Evolutionary conservation across 352 stramenopile species (phyloP).

Genomic region (Pseudoperonospora humuli): DNA sequence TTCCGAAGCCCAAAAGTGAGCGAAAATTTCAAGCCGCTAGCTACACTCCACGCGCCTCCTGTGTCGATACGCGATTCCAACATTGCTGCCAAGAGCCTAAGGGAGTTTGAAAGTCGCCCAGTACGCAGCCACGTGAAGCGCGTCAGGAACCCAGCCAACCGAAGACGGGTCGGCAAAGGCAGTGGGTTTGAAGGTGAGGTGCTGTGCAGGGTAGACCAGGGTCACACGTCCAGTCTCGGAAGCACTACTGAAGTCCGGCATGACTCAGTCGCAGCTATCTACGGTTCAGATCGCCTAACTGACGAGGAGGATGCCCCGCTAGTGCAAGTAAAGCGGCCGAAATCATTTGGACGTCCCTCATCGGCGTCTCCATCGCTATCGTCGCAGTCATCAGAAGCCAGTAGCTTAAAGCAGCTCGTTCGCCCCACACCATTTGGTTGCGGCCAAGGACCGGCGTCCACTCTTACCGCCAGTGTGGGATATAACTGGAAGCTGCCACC

Average conservation of each 20-base stretch:
- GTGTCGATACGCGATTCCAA: conserved; percentile 3
- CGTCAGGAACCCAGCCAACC: conserved; percentile 45
- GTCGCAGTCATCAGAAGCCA: conserved; percentile 12
- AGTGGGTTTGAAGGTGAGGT: conserved; percentile 71
- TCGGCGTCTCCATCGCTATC: conserved; percentile 12
- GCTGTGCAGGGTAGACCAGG: conserved; percentile 37
- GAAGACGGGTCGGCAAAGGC: conserved; percentile 39
- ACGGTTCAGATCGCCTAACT: conserved; percentile 6
- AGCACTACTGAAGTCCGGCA: conserved; percentile 2
- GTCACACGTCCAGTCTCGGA: conserved; percentile 7
- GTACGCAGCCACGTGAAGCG: conserved; percentile 35
- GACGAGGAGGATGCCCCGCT: conserved; percentile 17
- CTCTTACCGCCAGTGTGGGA: not conserved
- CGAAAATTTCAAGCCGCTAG: conserved; percentile 60
- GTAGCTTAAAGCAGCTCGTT: conserved; percentile 13
- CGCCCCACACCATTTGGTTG: conserved; percentile 27
- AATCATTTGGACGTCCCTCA: conserved; percentile 8
- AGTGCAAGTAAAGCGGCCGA: conserved; percentile 16
- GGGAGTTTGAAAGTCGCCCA: conserved; percentile 37
- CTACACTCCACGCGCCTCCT: conserved; percentile 10
- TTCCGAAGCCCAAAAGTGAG: conserved; percentile 76
- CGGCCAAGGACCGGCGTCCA: conserved; percentile 4
- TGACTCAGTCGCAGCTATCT: not conserved
- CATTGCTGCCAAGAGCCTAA: conserved; percentile 23
- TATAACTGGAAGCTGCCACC: conserved; percentile 16